phyloP scores from a whole-genome alignment of 1,284 basidiomycete genomes.

The Trichosporon sp. region DNA sequence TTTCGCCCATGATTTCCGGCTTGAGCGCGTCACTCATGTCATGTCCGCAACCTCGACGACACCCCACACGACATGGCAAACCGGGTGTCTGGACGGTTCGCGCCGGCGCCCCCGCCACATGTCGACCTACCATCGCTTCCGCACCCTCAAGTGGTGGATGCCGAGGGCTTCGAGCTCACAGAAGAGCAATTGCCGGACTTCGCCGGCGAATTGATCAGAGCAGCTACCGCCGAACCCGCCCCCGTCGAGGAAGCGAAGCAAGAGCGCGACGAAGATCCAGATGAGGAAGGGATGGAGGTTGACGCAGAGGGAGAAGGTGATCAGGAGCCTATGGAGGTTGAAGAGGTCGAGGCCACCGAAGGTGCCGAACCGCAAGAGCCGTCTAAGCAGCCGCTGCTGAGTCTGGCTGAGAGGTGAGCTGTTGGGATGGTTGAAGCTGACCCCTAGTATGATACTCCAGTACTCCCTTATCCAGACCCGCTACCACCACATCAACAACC shows the following conservation, averaged over 20 bases:
- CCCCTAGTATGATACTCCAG: conserved; percentile 33
- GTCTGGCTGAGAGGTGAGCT: conserved; percentile 37
- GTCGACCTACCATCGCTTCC: conserved; percentile 29
- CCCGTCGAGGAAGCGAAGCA: conserved; percentile 7
- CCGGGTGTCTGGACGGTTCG: conserved; percentile 15
- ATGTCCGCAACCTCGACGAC: not conserved
- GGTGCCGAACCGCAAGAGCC: conserved; percentile 5
- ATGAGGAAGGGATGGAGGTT: conserved; percentile 10
- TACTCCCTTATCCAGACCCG: conserved; percentile 41
- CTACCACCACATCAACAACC: conserved; percentile 36
- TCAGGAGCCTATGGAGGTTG: conserved; percentile 7
- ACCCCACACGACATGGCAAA: conserved; percentile 12
- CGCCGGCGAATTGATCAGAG: conserved; percentile 23
- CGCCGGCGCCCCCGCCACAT: conserved; percentile 18
- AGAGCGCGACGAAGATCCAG: conserved; percentile 9
- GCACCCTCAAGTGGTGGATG: conserved; percentile 35
- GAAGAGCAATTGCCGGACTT: conserved; percentile 40
- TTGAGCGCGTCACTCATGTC: not conserved
- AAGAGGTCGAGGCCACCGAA: conserved; percentile 18
- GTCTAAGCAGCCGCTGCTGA: conserved; percentile 28
- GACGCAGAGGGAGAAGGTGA: not conserved
- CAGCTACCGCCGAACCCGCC: not conserved
- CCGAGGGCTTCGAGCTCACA: conserved; percentile 34
- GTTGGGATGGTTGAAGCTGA: not conserved
- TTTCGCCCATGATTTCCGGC: not conserved